Evolutionary conservation across 805 yeast species (phyloP), one percentile per base, ranked within the genome.

Genomic region (Candida suzukii): DNA sequence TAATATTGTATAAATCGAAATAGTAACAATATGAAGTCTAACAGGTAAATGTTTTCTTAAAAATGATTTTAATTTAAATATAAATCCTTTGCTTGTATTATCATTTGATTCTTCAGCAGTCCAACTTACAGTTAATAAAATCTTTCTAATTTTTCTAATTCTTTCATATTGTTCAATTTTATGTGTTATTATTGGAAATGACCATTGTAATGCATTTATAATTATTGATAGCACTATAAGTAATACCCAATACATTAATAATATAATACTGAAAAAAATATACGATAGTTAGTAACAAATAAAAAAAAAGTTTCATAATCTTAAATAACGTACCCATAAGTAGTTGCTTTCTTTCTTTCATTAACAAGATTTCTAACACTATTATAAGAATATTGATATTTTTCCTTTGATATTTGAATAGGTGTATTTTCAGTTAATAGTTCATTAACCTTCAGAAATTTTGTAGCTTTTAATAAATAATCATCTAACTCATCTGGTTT

Each of bases 181-280:
- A 3, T 22, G 18, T 7, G 20, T 9, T 19, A 11, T 6, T 35
- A 51, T 49, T 0, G 71, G 71, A 19, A 54, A 49, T 35, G 66
- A 58, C 70, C 71, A 66, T 16, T 56, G 51, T 2, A 52, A 42
- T 21, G 58, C 43, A 44, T 66, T 65, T 25, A 47, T 35, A 3
- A 55, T 11, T 6, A 52, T 28, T 4, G 63, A 60, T 37, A 54
- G 21, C 2, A 56, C 13, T 12, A 60, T 41, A 3, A 64, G 45
- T 4, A 53, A 12, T 1, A 48, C 56, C 71, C 71, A 66, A 35
- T 62, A 66, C n/a, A 25, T 32, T 19, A 32, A n/a, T 19, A 20
- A 13, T n/a, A n/a, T n/a, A n/a, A n/a, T n/a, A n/a, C n/a, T n/a
- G n/a, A n/a, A n/a, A n/a, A n/a, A n/a, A n/a, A n/a, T n/a, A n/a